Evolutionary conservation across 306 rosid species (phyloP), one percentile per base, ranked within the genome.

Genomic region (Lathyrus aphaca): DNA sequence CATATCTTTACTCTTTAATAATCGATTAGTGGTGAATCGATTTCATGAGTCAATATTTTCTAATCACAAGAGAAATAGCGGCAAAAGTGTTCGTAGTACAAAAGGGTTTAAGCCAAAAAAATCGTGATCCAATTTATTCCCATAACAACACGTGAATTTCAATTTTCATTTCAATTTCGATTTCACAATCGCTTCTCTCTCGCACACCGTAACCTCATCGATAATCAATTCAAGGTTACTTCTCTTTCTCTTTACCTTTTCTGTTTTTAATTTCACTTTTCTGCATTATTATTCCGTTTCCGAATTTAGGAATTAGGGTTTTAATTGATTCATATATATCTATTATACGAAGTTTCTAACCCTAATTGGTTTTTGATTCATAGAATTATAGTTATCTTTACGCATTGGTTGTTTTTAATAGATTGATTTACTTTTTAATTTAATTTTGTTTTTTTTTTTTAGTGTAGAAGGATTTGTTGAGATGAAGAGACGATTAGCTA

Each of bases 401-500:
- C 13, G 13, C 29, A 13, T 42, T 3, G 2, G 12, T 40, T 40
- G 14, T 9, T 40, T 40, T 10, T 25, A 25, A 25, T 25, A 2
- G 29, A 25, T 25, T 25, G 29, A 25, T 25, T 25, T 25, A 3
- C 29, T 25, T 25, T 25, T 25, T 9, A 40, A 9, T 40, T 40
- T 40, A 13, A 46, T 57, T 64, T 17, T 0, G 21, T 44, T 65
- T 11, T 1, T 75, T 46, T 68, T 43, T 51, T 44, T 6, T 43
- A 72, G 71, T 55, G 69, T 32, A 39, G 8, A 17, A 17, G 15
- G 27, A 6, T 35, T 35, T 60, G 5, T 43, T 44, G 59, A 55
- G 72, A 81, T 59, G 75, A 77, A 64, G 55, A 29, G 32, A 70
- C 12, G 2, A 49, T 48, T 29, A 48, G 4, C 82, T 0, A 71